These are phyloP conservation scores for Polysphondylium violaceum DNA, from an alignment of 78 protist species.

Conservation along the genomic window DNA sequence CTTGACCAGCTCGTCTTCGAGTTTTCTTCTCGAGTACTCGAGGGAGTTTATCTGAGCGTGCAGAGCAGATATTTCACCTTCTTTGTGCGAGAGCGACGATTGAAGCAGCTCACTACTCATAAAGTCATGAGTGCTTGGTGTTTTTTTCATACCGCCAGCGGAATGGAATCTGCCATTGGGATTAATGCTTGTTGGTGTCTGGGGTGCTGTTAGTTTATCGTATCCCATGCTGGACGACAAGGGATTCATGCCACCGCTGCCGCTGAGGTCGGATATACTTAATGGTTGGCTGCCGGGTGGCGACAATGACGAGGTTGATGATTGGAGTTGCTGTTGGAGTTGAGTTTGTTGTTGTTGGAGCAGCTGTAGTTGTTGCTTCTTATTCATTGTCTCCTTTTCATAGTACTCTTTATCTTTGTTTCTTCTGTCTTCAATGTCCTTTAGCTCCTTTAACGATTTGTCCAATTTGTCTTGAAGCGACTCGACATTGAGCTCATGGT, in stretches of 20 bases:
- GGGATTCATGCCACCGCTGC: background rate
- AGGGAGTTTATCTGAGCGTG: slow-evolving; percentile 29
- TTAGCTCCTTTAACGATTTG: slow-evolving; percentile 39
- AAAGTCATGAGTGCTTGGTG: slow-evolving; percentile 33
- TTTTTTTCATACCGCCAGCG: slow-evolving; percentile 24
- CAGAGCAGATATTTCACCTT: slow-evolving; percentile 34
- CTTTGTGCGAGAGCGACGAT: slow-evolving; percentile 37
- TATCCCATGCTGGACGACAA: slow-evolving; percentile 10
- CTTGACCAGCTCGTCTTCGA: slow-evolving; percentile 71
- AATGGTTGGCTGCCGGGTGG: background rate
- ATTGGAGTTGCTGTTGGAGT: background rate
- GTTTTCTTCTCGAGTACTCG: slow-evolving; percentile 46
- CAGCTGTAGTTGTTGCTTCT: slow-evolving; percentile 22
- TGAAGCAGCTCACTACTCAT: slow-evolving; percentile 29
- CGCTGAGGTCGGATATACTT: background rate
- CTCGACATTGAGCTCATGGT: background rate
- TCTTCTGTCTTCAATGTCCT: slow-evolving; percentile 31
- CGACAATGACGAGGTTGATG: too few relatives aligned
- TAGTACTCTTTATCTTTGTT: slow-evolving; percentile 44
- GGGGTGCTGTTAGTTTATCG: background rate
- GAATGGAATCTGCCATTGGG: background rate
- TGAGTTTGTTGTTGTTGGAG: slow-evolving; percentile 42
- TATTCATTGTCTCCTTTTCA: slow-evolving; percentile 17
- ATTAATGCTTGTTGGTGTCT: background rate
- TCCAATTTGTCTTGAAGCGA: slow-evolving; percentile 9